Conservation (phyloP, 768 basidiomycete genomes). For the Boletellus sp. region DNA sequence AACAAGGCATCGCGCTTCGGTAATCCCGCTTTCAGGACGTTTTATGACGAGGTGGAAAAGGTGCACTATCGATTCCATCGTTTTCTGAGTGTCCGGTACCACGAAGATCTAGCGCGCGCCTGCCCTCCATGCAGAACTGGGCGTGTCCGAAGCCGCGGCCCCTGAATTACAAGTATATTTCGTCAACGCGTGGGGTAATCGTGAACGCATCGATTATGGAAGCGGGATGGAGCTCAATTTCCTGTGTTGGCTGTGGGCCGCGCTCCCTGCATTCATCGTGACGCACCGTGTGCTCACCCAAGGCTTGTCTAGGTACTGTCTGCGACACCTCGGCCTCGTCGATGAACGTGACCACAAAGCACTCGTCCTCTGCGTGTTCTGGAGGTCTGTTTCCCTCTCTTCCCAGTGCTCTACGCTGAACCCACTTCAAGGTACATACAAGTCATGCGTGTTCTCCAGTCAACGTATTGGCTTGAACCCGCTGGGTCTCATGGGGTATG, state of each 20-base stretch:
- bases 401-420: not conserved
- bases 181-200: conserved; percentile 85
- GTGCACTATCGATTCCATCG: conserved; percentile 36
- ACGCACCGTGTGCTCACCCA: not conserved
- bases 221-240: conserved; percentile 99
- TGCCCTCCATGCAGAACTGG: conserved; percentile 57
- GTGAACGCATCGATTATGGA: conserved; percentile 94
- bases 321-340: conserved; percentile 68
- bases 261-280: not conserved
- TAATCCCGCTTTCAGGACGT: conserved; percentile 92
- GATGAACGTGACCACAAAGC: conserved; percentile 62
- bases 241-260: conserved; percentile 86
- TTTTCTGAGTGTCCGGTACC: not conserved
- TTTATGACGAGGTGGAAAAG: conserved; percentile 78
- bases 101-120: conserved; percentile 43
- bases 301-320: conserved; percentile 62
- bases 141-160: conserved; percentile 53
- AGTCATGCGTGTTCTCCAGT: conserved; percentile 84
- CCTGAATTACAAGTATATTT: conserved; percentile 80
- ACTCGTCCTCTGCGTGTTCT: conserved; percentile 82
- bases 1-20: conserved; percentile 92
- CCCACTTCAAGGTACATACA: conserved; percentile 55
- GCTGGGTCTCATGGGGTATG: conserved; percentile 99
- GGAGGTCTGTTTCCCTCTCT: conserved; percentile 52
- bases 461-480: conserved; percentile 95